These are phyloP conservation scores for Wilhelminamyces savonicus DNA, from an alignment of 805 yeast genomes.

Conservation along the genomic window DNA sequence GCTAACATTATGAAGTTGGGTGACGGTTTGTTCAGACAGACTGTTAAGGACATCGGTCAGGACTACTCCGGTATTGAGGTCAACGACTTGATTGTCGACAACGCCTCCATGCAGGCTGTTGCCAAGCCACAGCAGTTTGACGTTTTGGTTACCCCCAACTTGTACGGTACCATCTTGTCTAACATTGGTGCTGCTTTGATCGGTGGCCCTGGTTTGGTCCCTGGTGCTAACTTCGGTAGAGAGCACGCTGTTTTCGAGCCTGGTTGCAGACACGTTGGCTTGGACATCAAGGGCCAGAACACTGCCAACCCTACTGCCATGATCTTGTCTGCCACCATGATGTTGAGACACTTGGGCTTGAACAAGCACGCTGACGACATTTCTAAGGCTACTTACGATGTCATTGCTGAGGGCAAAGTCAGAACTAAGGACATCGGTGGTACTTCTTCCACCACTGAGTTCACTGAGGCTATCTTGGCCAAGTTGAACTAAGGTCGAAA, in stretches of 20 bases:
- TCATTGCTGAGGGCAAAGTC: slow-evolving; percentile 78
- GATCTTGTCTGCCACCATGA: slow-evolving; percentile 84
- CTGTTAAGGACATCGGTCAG: slow-evolving; percentile 77
- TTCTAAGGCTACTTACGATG: slow-evolving; percentile 83
- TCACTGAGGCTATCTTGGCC: slow-evolving; percentile 83
- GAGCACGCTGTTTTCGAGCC: slow-evolving; percentile 98
- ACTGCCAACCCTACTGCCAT: slow-evolving; percentile 98
- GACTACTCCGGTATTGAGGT: slow-evolving; percentile 80
- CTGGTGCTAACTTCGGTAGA: slow-evolving; percentile 98
- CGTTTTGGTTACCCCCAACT: slow-evolving; percentile 95
- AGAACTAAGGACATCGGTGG: slow-evolving; percentile 94
- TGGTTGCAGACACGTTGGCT: slow-evolving; percentile 99
- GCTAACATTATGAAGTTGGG: slow-evolving; percentile 99
- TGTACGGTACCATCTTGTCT: slow-evolving; percentile 95
- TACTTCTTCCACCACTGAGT: slow-evolving; percentile 80
- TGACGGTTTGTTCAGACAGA: slow-evolving; percentile 95
- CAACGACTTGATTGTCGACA: slow-evolving; percentile 94
- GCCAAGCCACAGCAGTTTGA: slow-evolving; percentile 98
- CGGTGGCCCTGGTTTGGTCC: slow-evolving; percentile 98
- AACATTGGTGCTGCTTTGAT: slow-evolving; percentile 96
- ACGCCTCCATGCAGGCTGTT: slow-evolving; percentile 99
- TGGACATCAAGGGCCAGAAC: slow-evolving; percentile 91
- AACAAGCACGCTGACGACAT: slow-evolving; percentile 80
- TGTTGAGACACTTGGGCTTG: slow-evolving; percentile 93
- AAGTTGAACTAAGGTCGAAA: slow-evolving; percentile 43